These are phyloP conservation scores for Eucalyptus regnans DNA, from an alignment of 345 rosid genomes.

Conservation along the genomic window DNA sequence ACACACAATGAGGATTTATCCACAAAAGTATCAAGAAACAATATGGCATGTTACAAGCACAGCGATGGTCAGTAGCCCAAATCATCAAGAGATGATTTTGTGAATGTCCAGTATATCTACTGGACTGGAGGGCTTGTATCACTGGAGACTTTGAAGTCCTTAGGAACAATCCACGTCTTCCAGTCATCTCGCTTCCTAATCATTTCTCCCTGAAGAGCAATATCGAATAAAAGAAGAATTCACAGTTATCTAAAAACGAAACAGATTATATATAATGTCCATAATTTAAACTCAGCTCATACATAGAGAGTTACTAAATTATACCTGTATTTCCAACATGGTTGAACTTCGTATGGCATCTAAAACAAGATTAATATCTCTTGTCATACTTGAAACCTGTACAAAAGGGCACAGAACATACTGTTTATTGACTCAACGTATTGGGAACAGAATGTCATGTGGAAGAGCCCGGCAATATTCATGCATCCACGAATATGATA, in stretches of 20 bases:
- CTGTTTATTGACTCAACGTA: not conserved
- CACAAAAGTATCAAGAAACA: not conserved
- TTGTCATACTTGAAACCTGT: conserved; percentile 63
- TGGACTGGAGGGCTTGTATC: conserved; percentile 5
- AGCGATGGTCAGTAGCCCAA: not conserved
- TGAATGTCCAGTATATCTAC: not conserved
- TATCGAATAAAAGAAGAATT: not conserved
- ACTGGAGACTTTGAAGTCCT: conserved; percentile 15
- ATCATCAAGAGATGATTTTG: not conserved
- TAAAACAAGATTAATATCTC: conserved; percentile 47
- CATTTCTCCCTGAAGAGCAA: conserved; percentile 48
- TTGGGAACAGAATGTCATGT: not conserved
- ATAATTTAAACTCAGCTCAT: not conserved
- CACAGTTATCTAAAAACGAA: not conserved
- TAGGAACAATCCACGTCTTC: conserved; percentile 53
- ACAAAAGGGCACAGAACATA: not conserved
- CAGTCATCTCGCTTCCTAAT: conserved; percentile 61
- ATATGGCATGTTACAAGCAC: not conserved
- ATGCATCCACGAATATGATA: not conserved
- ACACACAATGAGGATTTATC: not conserved
- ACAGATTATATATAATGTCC: not conserved
- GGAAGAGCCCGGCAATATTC: not conserved
- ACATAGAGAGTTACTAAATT: not conserved
- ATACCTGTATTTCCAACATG: conserved; percentile 76
- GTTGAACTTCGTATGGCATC: conserved; percentile 57